phyloP scores from a whole-genome alignment of 2,329 filamentous ascomycete species.

The Penicillium griseofulvum region DNA sequence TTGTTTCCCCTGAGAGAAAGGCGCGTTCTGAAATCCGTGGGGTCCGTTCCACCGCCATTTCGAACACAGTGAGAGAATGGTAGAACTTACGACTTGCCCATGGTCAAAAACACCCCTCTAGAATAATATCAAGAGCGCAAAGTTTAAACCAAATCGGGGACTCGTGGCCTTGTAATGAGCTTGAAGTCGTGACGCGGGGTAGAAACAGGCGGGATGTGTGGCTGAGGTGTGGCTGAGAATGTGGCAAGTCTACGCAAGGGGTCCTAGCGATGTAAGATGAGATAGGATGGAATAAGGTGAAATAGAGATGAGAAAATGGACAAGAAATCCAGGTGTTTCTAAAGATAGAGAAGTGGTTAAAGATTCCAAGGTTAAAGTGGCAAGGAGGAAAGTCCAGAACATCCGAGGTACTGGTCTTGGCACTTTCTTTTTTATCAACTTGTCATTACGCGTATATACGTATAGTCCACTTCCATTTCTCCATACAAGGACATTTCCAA shows the following conservation, averaged over 20 bases:
- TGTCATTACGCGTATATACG: slow-evolving; percentile 2
- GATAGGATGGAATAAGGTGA: neutral
- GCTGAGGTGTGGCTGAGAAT: slow-evolving; percentile 17
- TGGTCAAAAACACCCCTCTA: slow-evolving; percentile 22
- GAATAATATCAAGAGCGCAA: slow-evolving; percentile 4
- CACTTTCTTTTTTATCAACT: slow-evolving; percentile 2
- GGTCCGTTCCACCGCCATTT: neutral
- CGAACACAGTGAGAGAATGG: neutral
- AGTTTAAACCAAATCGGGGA: slow-evolving; percentile 1
- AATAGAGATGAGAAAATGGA: neutral
- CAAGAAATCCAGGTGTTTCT: neutral
- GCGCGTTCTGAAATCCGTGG: neutral
- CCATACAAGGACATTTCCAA: neutral
- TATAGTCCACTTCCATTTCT: neutral
- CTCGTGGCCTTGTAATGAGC: slow-evolving; percentile 5
- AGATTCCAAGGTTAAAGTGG: slow-evolving; percentile 12
- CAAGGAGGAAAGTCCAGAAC: slow-evolving; percentile 18
- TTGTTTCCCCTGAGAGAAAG: neutral
- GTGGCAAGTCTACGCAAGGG: slow-evolving; percentile 3
- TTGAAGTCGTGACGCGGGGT: slow-evolving; percentile 22
- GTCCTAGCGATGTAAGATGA: neutral
- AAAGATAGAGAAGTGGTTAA: slow-evolving; percentile 4
- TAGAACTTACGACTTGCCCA: slow-evolving; percentile 40
- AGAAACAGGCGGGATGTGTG: slow-evolving; percentile 19
- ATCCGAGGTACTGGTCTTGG: slow-evolving; percentile 21